These are phyloP conservation scores for Daphne laureola DNA, from an alignment of 441 rosid species.

Conservation along the genomic window DNA sequence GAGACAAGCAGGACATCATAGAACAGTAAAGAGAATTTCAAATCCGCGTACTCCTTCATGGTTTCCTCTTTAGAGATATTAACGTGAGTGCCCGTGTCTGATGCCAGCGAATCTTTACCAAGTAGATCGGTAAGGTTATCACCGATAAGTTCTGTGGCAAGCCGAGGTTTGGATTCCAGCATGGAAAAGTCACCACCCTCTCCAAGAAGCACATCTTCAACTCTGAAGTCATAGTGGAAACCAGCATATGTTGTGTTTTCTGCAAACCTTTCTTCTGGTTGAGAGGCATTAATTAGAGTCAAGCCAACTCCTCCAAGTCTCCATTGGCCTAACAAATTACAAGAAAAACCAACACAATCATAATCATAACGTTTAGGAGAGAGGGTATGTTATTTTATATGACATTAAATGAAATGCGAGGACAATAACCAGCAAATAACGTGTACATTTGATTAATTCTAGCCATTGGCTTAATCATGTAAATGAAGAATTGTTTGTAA, in stretches of 20 bases:
- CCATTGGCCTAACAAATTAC: conserved; percentile 70
- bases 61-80: conserved; percentile 49
- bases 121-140: conserved; percentile 21
- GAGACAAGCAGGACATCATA: conserved; percentile 56
- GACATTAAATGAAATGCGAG: too few species aligned
- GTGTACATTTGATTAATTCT: too few species aligned
- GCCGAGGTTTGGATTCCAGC: conserved; percentile 59
- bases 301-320: conserved; percentile 55
- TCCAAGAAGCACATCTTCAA: conserved; percentile 64
- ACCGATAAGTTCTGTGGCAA: conserved; percentile 33
- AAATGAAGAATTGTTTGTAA: too few species aligned
- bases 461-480: too few species aligned
- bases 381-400: too few species aligned
- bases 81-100: conserved; percentile 18
- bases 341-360: conserved; percentile 2
- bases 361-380: too few species aligned
- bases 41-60: conserved; percentile 74
- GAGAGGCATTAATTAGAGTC: conserved; percentile 25
- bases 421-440: too few species aligned
- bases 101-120: conserved; percentile 13
- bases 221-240: conserved; percentile 48
- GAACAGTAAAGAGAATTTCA: conserved; percentile 65
- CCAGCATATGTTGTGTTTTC: conserved; percentile 19
- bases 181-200: conserved; percentile 49
- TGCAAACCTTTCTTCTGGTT: conserved; percentile 19